Base-by-base conservation (phyloP, 306 rosid genomes). In the Cyclanthera cordifolia region DNA sequence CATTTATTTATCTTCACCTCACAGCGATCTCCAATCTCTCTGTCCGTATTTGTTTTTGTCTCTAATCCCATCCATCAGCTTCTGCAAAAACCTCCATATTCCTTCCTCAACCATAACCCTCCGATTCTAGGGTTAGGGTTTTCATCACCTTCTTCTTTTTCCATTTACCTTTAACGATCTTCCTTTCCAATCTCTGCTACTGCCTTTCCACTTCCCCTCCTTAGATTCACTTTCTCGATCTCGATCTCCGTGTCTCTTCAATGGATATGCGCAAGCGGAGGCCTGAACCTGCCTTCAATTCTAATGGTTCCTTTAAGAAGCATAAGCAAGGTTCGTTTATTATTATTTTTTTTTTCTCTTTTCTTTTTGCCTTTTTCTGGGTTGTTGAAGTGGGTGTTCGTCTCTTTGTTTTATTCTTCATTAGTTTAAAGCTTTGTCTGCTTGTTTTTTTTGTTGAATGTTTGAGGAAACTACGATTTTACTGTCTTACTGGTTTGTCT, bases 251-350 rank as follows among this genome's bases (percentile, higher is more conserved):
- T 53, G 53, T 54, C 27, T 1, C 41, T 25, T 27, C 16, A 49
- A 86, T 86, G 91, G 88, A 83, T 81, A 56, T 24, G 53, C 90
- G 90, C 47, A 87, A 87, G 79, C 82, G 95, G 41, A 87, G 95
- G 75, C 78, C 72, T 4, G 88, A 83, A 6, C 37, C 32, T 52
- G 82, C 81, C 48, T 74, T 74, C 71, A 83, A 73, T 72, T 46
- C 66, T n/a, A 87, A 87, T 77, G 90, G 94, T 16, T 84, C 84
- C 78, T 9, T 83, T 73, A 88, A 88, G 83, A 85, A 85, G 80
- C 79, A 78, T 41, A 83, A 80, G 75, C 85, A 74, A 81, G 90
- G 95, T 88, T 78, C 54, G 25, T 47, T 20, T n/a, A n/a, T n/a
- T n/a, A n/a, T n/a, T n/a, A n/a, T n/a, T 55, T 2, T 27, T 8